Base-by-base conservation (phyloP, 352 stramenopile genomes). In the Globisporangium spinosum region DNA sequence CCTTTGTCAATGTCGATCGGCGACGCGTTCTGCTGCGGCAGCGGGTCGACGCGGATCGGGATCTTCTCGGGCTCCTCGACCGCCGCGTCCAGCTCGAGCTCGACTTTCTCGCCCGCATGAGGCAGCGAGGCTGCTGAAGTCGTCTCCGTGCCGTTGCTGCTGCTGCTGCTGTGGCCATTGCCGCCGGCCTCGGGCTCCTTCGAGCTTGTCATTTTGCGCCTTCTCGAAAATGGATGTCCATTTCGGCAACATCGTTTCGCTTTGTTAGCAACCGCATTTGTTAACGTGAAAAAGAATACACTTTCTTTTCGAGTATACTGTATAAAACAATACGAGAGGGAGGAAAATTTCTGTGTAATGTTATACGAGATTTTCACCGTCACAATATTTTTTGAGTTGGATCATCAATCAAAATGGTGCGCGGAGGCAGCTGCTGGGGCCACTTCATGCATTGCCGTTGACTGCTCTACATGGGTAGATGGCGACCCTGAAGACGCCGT, bases 1-100 rank as follows among this genome's bases (percentile, higher is more conserved):
- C 83, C 85, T 34, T 71, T 70, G 62, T 90, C 86, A 27, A 83
- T 72, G 61, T 93, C 86, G 4, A 70, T 62, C 23, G 77, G 70
- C 22, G 80, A 73, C 23, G 83, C 86, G 25, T 75, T 71, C 59
- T 87, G 79, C 61, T 94, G 80, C 43, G 65, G 66, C 59, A 94
- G 47, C 57, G 81, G 77, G 53, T 91, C 83, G 3, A 81, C 71
- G 34, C 82, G 82, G 53, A 92, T 77, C 25, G 69, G 62, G 17
- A 92, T 79, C 35, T 89, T 77, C 53, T 84, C 83, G 10, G 65
- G 27, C 22, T 72, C 68, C 27, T 72, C 76, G 23, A 69, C 65
- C 7, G 73, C 64, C 0, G 38, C 29, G 15, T 63, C 23, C 17
- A 73, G 68, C n/a, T 77, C 69, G 1, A 71, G 64, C 0, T 68